Percentiles rank a stretch among this genome's conserved stretches.
Evolutionary conservation across 169 alveolate species (phyloP).

Genomic region (Plasmodium inui): DNA sequence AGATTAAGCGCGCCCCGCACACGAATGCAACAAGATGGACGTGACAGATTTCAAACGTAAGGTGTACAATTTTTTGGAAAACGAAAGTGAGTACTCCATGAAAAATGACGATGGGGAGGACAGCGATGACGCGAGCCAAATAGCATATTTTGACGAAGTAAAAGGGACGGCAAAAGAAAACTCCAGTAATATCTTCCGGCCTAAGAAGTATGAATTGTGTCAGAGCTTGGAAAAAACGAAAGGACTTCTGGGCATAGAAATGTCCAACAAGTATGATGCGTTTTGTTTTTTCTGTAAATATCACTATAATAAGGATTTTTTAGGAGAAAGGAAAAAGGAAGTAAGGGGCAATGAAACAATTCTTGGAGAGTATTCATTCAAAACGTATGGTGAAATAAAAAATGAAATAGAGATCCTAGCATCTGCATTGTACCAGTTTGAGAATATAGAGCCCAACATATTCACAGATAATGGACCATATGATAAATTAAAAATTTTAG

Average conservation of each 20-base stretch:
- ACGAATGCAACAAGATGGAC: constrained; percentile 19
- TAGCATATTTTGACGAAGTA: constrained; percentile 20
- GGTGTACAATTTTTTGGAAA: constrained; percentile 52
- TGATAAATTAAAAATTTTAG: constrained; percentile 76
- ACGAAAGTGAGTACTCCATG: background rate
- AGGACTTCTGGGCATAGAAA: constrained; percentile 9
- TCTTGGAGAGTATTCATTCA: constrained; percentile 59
- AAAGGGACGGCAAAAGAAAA: constrained; percentile 54
- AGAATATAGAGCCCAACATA: constrained; percentile 23
- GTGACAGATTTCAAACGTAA: background rate
- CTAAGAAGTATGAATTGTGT: constrained; percentile 28
- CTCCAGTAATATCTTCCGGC: constrained; percentile 48
- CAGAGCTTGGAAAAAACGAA: background rate
- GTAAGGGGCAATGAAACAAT: constrained; percentile 24
- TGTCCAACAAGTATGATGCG: constrained; percentile 17
- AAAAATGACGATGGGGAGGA: constrained; percentile 10
- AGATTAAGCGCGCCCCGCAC: background rate
- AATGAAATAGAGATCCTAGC: constrained; percentile 66
- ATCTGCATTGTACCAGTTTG: constrained; percentile 67
- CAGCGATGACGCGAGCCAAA: background rate
- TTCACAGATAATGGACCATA: constrained; percentile 49
- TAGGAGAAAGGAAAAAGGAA: constrained; percentile 75
- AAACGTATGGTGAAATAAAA: constrained; percentile 65
- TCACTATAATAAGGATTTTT: constrained; percentile 23
- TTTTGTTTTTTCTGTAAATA: constrained; percentile 33